Evolutionary conservation across 2,329 filamentous ascomycete genomes (phyloP).

Genomic region (Monosporascus sp.): DNA sequence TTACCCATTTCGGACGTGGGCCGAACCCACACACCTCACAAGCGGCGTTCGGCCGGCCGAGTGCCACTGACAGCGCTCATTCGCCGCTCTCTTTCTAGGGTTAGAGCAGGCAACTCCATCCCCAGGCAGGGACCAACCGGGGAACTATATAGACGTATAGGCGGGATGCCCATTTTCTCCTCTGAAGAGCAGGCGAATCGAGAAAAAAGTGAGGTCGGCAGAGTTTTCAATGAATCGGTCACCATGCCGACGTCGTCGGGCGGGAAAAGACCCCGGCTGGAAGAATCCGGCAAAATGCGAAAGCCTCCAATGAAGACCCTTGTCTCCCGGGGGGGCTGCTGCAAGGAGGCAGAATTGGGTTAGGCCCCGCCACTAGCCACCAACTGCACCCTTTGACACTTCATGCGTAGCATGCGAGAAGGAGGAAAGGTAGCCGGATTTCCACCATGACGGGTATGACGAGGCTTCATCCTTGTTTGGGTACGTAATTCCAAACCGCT

Average conservation of each 20-base stretch:
- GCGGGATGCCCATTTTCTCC: not conserved
- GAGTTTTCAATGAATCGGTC: too few species aligned
- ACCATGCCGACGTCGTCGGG: not conserved
- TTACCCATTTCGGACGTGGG: not conserved
- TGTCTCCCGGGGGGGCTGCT: too few species aligned
- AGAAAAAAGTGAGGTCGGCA: too few species aligned
- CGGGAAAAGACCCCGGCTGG: not conserved
- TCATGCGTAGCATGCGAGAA: not conserved
- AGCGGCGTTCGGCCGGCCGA: not conserved
- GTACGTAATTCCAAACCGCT: too few species aligned
- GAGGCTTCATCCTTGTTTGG: too few species aligned
- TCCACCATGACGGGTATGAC: not conserved
- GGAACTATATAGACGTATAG: not conserved
- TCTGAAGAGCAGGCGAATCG: too few species aligned
- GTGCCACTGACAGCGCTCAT: not conserved
- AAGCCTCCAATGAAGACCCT: not conserved
- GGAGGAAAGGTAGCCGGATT: not conserved
- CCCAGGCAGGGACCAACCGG: not conserved
- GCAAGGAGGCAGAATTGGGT: too few species aligned
- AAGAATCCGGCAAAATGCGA: slow-evolving; percentile 1
- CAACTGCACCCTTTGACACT: too few species aligned
- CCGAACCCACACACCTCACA: not conserved
- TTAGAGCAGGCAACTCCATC: not conserved
- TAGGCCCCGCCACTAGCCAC: too few species aligned
- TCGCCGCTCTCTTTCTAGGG: not conserved